These are phyloP conservation scores for Curvularia verruculosa DNA, from an alignment of 2,329 filamentous ascomycete species.

Conservation along the genomic window DNA sequence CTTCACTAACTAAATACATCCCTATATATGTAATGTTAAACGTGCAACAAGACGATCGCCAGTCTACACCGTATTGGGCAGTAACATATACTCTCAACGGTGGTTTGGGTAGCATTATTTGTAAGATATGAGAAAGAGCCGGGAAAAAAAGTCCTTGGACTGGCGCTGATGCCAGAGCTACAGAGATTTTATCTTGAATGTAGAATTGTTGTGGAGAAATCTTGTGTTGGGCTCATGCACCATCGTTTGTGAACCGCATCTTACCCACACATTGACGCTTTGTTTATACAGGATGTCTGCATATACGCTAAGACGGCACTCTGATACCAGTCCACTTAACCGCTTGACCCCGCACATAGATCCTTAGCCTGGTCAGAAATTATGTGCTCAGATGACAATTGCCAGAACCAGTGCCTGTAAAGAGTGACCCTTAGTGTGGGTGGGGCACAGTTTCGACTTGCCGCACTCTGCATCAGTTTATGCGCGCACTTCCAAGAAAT, in stretches of 20 bases:
- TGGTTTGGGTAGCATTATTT: too few species aligned
- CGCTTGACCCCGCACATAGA: constrained; percentile 7
- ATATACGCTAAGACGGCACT: constrained; percentile 10
- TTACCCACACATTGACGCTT: constrained; percentile 1
- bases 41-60: too few species aligned
- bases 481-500: neutral
- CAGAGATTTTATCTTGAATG: neutral
- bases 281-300: constrained; percentile 4
- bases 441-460: neutral
- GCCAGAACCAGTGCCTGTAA: neutral
- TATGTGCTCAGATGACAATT: neutral
- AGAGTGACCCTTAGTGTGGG: neutral
- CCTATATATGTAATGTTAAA: too few species aligned
- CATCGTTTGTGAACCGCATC: neutral
- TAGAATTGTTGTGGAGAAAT: neutral
- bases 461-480: neutral
- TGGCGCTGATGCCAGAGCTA: too few species aligned
- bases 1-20: too few species aligned
- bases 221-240: neutral
- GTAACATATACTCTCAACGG: too few species aligned
- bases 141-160: too few species aligned
- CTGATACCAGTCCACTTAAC: constrained; percentile 4
- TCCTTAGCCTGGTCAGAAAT: neutral
- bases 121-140: too few species aligned
- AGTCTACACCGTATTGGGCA: too few species aligned